These are phyloP conservation scores for Euphorbia schlechtendalii DNA, from an alignment of 441 rosid genomes.

Conservation along the genomic window DNA sequence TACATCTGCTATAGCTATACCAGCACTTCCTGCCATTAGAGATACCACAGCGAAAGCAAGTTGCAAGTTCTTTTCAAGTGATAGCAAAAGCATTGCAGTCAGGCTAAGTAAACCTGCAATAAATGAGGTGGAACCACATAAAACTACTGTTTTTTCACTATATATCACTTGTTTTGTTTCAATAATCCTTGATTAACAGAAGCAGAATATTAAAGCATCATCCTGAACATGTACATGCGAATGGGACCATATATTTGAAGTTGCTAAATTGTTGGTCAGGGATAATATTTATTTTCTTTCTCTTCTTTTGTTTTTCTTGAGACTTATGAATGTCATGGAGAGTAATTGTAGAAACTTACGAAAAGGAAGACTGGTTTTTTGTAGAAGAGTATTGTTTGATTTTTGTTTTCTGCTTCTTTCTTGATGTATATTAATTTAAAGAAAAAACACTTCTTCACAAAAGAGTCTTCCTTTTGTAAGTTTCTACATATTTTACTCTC, in stretches of 20 bases:
- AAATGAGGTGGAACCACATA: constrained; percentile 1
- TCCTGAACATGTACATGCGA: not conserved
- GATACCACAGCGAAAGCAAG: constrained; percentile 44
- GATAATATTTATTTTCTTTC: too few species aligned
- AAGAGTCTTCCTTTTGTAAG: too few species aligned
- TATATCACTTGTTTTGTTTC: not conserved
- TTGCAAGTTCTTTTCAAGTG: constrained; percentile 38
- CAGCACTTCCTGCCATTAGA: constrained; percentile 52
- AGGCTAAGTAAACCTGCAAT: constrained; percentile 45
- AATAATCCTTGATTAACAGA: not conserved
- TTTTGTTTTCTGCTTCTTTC: too few species aligned
- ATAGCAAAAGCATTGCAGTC: constrained; percentile 48
- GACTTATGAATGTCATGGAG: too few species aligned
- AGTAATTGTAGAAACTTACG: too few species aligned
- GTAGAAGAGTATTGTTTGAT: too few species aligned
- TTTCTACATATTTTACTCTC: too few species aligned
- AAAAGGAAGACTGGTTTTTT: too few species aligned
- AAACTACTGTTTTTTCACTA: not conserved
- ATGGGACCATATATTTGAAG: not conserved
- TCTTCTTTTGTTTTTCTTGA: too few species aligned
- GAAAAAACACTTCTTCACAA: too few species aligned
- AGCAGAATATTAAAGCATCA: not conserved
- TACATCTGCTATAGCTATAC: constrained; percentile 66
- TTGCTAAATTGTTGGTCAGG: too few species aligned
- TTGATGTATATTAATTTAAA: too few species aligned